Evolutionary conservation across 495 filamentous ascomycete genomes (phyloP), one percentile per base, ranked within the genome.

Genomic region (Aspergillus incahuasiensis): DNA sequence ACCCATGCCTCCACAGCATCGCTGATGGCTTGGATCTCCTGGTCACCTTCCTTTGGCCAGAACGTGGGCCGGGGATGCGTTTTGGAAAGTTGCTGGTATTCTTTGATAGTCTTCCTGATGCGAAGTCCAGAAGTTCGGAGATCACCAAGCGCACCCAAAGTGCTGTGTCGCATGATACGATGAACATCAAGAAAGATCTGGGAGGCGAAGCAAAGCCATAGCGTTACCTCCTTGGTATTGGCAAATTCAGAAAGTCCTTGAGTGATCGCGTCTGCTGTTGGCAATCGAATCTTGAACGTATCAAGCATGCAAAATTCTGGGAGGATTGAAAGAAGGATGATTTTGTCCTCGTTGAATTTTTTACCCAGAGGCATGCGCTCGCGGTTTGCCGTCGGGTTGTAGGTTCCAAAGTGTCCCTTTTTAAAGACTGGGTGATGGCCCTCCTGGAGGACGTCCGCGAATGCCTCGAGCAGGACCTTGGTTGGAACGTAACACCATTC

Each of bases 171-270:
- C 54, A 64, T 64, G 49, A 62, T 45, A 42, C 71, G 68, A 62
- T 69, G 63, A 55, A 71, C 62, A 38, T 71, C 67, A 28, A 73
- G 65, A 35, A 68, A 57, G 42, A 68, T 62, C 47, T 69, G 67
- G 15, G 63, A 60, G 45, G 61, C 65, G 28, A 71, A 71, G 40
- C 55, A 62, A 46, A 71, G 67, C 65, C 65, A 71, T 3, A 61
- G 16, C 48, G 48, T 60, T 18, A 65, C 60, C 45, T 54, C 60
- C 55, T 70, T 63, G 28, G 63, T 66, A 34, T 60, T 60, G 34
- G 22, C 20, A 60, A 63, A 67, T 38, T 68, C 62, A 49, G 20
- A 9, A 41, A 73, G 57, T 13, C 67, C 68, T 62, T 40, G 35
- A 45, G 68, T 71, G 28, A 73, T 62, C 22, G 55, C 52, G 52